phyloP scores from a whole-genome alignment of 2,329 filamentous ascomycete genomes.

The Xylaria sp. region DNA sequence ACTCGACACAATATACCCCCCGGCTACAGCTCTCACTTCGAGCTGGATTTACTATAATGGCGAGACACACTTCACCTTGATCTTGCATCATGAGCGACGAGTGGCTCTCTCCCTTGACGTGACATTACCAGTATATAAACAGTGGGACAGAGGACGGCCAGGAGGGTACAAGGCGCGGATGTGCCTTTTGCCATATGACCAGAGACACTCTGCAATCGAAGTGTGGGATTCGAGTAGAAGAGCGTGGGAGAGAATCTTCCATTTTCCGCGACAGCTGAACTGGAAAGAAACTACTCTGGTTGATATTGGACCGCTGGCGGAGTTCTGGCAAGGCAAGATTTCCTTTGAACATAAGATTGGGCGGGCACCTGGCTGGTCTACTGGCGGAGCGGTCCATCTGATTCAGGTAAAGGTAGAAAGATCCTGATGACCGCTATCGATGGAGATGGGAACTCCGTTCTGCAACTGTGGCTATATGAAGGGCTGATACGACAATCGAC shows the following conservation, averaged over 20 bases:
- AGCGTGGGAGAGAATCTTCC: background rate
- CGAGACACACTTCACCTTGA: background rate
- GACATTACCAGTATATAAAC: background rate
- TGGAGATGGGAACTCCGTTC: no score
- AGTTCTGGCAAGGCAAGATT: background rate
- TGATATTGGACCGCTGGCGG: background rate
- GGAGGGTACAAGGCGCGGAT: background rate
- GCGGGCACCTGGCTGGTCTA: no score
- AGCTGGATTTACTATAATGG: no score
- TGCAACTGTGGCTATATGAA: no score
- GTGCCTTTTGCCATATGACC: background rate
- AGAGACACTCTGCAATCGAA: background rate
- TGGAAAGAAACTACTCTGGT: background rate
- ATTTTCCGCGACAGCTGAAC: background rate
- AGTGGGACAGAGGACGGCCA: background rate
- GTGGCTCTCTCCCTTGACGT: background rate
- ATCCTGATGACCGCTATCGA: no score
- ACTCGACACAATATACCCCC: background rate
- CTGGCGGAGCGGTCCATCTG: no score
- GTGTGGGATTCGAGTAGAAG: background rate
- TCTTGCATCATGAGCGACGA: background rate
- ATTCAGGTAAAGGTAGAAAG: no score
- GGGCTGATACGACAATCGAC: no score
- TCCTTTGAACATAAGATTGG: background rate
- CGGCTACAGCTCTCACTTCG: no score